Base-by-base conservation (phyloP, 140 eudicot species). In the Oenanthe javanica region DNA sequence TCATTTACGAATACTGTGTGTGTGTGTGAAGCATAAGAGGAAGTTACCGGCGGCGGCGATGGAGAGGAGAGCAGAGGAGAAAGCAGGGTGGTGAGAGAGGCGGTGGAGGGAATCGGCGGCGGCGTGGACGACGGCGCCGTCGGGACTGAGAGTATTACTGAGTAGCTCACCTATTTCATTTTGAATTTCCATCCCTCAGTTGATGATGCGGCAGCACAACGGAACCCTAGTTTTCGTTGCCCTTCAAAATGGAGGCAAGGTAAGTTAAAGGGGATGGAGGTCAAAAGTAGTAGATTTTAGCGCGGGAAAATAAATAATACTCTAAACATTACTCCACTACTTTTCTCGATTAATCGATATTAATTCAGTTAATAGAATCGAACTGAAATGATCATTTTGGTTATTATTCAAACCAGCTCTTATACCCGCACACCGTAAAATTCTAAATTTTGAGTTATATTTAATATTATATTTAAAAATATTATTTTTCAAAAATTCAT, bases 31-130 rank as follows among this genome's bases (percentile, higher is more conserved):
- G 18, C 14, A 27, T 49, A 49, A 49, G 52, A 61, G 59, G 21
- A 49, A 59, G n/a, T 45, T 89, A 87, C 93, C 91, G 64, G 82
- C 88, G 54, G 81, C 52, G 77, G 89, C 84, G 86, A 90, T 80
- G 82, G 88, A 84, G 87, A 90, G 87, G 55, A 91, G 87, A 67
- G 88, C 81, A 77, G 85, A 88, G 2, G 90, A 83, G 74, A 88
- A 87, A 69, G n/a, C 47, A 59, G 91, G 84, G 82, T 72, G 81
- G 5, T 71, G 67, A 72, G 90, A 91, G 82, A 87, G 83, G 36
- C 83, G 52, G 76, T 90, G 83, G 75, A 90, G 93, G 43, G 84
- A 81, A 27, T 83, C 89, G 81, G 96, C 85, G 74, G 96, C 96
- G 75, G 87, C 61, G 40, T 82, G 84, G 83, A 90, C 86, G 74